These are phyloP conservation scores for Ceratocystis papillata DNA, from an alignment of 2,329 filamentous ascomycete species.

Conservation along the genomic window DNA sequence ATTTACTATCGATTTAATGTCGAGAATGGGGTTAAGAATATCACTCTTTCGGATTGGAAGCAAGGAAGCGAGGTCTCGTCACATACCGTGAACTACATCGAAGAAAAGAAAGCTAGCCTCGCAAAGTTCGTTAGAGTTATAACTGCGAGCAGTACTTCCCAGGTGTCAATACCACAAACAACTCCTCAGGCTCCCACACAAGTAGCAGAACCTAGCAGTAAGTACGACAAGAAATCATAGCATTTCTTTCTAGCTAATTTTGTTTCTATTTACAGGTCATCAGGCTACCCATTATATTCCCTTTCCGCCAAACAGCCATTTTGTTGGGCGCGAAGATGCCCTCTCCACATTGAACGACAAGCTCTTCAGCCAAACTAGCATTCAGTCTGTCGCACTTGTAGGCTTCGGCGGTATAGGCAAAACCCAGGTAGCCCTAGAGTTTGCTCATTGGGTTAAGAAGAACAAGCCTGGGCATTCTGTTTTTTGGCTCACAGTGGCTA, in stretches of 20 bases:
- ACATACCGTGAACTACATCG: constrained; percentile 27
- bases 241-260: background rate
- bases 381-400: background rate
- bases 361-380: background rate
- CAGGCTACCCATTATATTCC: background rate
- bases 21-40: constrained; percentile 28
- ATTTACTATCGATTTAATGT: constrained; percentile 29
- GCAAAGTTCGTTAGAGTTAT: background rate
- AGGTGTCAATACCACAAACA: too few species aligned
- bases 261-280: too few species aligned
- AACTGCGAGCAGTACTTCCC: background rate
- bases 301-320: background rate
- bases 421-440: background rate
- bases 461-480: background rate
- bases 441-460: background rate
- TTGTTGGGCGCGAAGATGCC: background rate
- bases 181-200: background rate
- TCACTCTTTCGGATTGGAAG: constrained; percentile 28
- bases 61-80: constrained; percentile 27
- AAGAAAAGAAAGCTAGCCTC: constrained; percentile 6
- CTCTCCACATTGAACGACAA: background rate
- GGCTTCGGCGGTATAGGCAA: background rate
- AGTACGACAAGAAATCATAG: background rate
- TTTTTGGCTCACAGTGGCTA: constrained; percentile 8
- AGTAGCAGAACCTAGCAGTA: background rate